Conservation (phyloP, 129 eudicot species). For the Ambrosia trifida region DNA sequence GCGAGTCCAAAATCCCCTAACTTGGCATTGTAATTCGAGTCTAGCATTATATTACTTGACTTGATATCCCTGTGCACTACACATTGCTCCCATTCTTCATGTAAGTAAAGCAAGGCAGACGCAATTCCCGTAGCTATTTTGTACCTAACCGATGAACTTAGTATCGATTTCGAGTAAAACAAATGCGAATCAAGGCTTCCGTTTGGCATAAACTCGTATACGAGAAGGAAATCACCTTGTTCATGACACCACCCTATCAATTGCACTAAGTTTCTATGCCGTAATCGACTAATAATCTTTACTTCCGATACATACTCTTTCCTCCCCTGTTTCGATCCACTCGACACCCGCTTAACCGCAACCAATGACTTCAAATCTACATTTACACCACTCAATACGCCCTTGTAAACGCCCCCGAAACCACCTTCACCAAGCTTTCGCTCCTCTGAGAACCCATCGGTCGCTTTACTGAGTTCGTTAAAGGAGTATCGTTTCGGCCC, state of each 20-base stretch:
- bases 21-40: slow-evolving; percentile 47
- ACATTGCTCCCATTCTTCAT: slow-evolving; percentile 63
- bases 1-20: slow-evolving; percentile 60
- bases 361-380: slow-evolving; percentile 10
- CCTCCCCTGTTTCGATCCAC: slow-evolving; percentile 53
- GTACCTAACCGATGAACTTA: slow-evolving; percentile 41
- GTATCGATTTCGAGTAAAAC: slow-evolving; percentile 21
- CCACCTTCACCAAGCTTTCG: slow-evolving; percentile 63
- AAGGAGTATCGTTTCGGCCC: slow-evolving; percentile 48
- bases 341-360: slow-evolving; percentile 49
- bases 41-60: slow-evolving; percentile 55
- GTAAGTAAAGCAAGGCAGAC: slow-evolving; percentile 45
- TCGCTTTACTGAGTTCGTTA: slow-evolving; percentile 39
- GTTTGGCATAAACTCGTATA: slow-evolving; percentile 60
- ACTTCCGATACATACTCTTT: slow-evolving; percentile 54
- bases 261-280: slow-evolving; percentile 54
- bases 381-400: slow-evolving; percentile 24
- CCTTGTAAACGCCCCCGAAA: slow-evolving; percentile 60
- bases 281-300: slow-evolving; percentile 41
- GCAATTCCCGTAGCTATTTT: slow-evolving; percentile 50
- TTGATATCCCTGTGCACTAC: slow-evolving; percentile 55
- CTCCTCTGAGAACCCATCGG: slow-evolving; percentile 42
- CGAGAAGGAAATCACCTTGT: slow-evolving; percentile 50
- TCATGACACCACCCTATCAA: slow-evolving; percentile 62
- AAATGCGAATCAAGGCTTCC: slow-evolving; percentile 58